phyloP scores from a whole-genome alignment of 148 eudicot species.

The Amaranthus cruentus region DNA sequence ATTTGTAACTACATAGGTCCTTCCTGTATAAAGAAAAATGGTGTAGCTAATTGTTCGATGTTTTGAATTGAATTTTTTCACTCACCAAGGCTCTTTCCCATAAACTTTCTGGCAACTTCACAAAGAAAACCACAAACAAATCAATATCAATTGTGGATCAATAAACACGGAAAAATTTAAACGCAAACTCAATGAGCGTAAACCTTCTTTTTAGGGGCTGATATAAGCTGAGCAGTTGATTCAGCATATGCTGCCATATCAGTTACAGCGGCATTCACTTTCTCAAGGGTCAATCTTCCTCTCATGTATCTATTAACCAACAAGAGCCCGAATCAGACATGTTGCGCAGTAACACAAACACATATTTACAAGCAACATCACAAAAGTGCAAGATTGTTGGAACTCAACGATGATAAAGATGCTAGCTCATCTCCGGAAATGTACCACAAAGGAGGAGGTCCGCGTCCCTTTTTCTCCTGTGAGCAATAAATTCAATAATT shows the following conservation, averaged over 20 bases:
- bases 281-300: slow-evolving; percentile 86
- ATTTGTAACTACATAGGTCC: background rate
- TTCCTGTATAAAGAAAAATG: background rate
- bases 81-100: slow-evolving; percentile 87
- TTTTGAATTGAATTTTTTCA: slow-evolving; percentile 8
- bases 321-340: slow-evolving; percentile 9
- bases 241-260: slow-evolving; percentile 91
- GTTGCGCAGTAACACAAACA: background rate
- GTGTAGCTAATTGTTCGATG: background rate
- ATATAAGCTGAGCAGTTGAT: slow-evolving; percentile 70
- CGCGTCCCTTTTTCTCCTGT: slow-evolving; percentile 84
- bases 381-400: slow-evolving; percentile 7
- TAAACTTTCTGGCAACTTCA: slow-evolving; percentile 67
- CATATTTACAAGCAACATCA: background rate
- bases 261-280: slow-evolving; percentile 76
- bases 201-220: slow-evolving; percentile 92
- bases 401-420: slow-evolving; percentile 72
- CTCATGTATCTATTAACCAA: slow-evolving; percentile 67
- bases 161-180: slow-evolving; percentile 10
- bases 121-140: slow-evolving; percentile 19
- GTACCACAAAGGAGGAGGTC: slow-evolving; percentile 73
- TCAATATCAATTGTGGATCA: slow-evolving; percentile 24
- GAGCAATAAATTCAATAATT: slow-evolving; percentile 4
- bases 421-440: slow-evolving; percentile 68
- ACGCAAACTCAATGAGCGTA: slow-evolving; percentile 2